Conservation (phyloP, 371 early-diverging fungal species). For the Blakeslea trispora region DNA sequence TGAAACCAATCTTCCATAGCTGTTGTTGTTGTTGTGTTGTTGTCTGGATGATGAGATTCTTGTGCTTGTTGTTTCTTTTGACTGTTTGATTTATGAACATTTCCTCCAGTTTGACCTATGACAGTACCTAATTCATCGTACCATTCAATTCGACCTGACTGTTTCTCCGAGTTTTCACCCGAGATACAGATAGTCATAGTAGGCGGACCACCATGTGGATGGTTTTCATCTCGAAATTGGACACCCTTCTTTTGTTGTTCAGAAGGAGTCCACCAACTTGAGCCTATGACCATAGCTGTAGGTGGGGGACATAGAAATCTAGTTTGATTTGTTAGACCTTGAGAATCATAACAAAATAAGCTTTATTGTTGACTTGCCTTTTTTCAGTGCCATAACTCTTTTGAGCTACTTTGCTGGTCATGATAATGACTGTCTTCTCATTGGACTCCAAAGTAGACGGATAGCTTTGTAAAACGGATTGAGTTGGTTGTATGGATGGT, state of each 20-base stretch:
- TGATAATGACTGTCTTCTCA: constrained; percentile 63
- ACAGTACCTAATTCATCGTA: constrained; percentile 29
- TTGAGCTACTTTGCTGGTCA: constrained; percentile 79
- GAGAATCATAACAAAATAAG: neutral
- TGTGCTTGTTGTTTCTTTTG: constrained; percentile 1
- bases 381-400: constrained; percentile 82
- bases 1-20: constrained; percentile 33
- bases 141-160: constrained; percentile 51
- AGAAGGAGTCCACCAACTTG: constrained; percentile 59
- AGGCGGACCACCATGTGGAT: constrained; percentile 29
- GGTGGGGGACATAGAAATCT: constrained; percentile 83
- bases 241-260: constrained; percentile 15
- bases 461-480: constrained; percentile 53
- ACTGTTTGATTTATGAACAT: too few relatives aligned
- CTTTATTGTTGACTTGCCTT: constrained; percentile 46
- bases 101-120: constrained; percentile 33
- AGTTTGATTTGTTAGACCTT: constrained; percentile 20
- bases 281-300: constrained; percentile 72
- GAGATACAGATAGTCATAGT: constrained; percentile 46
- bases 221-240: constrained; percentile 12
- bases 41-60: too few relatives aligned
- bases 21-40: too few relatives aligned
- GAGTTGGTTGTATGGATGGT: too few relatives aligned
- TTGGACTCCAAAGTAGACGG: constrained; percentile 22
- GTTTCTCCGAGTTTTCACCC: constrained; percentile 39